Evolutionary conservation across 345 rosid species (phyloP).

Genomic region (Erodium maritimum): DNA sequence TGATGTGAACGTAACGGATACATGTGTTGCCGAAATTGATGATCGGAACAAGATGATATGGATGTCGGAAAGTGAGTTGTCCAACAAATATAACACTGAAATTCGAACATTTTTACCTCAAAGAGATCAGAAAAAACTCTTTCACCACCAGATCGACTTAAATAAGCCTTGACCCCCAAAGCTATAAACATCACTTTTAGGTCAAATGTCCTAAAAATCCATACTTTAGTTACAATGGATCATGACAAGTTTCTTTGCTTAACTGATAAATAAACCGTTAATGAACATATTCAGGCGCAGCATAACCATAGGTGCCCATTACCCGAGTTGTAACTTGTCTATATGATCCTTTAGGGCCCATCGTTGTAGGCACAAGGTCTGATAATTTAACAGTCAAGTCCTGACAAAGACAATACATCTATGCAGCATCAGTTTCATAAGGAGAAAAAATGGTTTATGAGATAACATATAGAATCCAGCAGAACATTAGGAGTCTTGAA

Average conservation of each 20-base stretch:
- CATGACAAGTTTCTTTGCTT: not conserved
- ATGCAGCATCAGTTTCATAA: not conserved
- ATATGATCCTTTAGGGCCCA: constrained; percentile 94
- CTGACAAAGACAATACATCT: constrained; percentile 15
- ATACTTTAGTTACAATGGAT: not conserved
- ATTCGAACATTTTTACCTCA: too few species aligned
- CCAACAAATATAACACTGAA: too few species aligned
- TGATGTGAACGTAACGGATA: too few species aligned
- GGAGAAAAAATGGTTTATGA: not conserved
- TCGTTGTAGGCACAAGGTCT: constrained; percentile 83
- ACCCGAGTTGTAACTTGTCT: constrained; percentile 90
- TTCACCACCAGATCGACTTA: too few species aligned
- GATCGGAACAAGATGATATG: too few species aligned
- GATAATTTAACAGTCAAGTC: constrained; percentile 81
- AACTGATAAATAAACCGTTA: constrained; percentile 45
- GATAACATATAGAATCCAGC: constrained; percentile 55
- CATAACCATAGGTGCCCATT: constrained; percentile 95
- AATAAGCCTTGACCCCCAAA: too few species aligned
- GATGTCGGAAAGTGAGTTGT: too few species aligned
- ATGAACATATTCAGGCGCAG: constrained; percentile 92
- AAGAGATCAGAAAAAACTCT: too few species aligned
- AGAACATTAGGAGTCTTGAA: constrained; percentile 88
- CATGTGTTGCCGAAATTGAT: too few species aligned
- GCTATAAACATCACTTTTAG: constrained; percentile 80
- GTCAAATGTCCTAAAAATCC: constrained; percentile 67